phyloP scores from a whole-genome alignment of 1,139 yeast species.

The Entelexis sorbosivorans region DNA sequence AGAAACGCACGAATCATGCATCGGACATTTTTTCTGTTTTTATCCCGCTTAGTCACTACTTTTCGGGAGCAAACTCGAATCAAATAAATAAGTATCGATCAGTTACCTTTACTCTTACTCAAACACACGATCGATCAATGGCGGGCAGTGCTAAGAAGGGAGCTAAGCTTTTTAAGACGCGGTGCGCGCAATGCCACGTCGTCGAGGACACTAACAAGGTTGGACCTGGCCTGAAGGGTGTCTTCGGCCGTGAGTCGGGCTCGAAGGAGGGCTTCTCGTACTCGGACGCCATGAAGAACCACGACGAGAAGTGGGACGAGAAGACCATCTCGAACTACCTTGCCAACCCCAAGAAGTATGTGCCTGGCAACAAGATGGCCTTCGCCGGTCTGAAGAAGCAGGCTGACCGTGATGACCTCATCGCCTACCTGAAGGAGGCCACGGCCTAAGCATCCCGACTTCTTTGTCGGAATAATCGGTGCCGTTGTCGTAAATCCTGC shows the following conservation, averaged over 20 bases:
- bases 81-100: conserved; percentile 7
- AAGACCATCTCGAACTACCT: conserved; percentile 89
- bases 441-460: conserved; percentile 32
- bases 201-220: conserved; percentile 92
- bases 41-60: background rate
- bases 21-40: conserved; percentile 5
- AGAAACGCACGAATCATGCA: conserved; percentile 9
- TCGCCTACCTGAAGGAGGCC: conserved; percentile 78
- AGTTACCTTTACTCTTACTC: background rate
- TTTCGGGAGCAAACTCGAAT: conserved; percentile 5
- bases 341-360: conserved; percentile 99
- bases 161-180: conserved; percentile 94
- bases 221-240: conserved; percentile 96
- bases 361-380: conserved; percentile 99
- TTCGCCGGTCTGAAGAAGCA: conserved; percentile 99
- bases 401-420: conserved; percentile 95
- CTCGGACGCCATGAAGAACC: conserved; percentile 97
- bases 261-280: conserved; percentile 84
- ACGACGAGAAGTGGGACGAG: conserved; percentile 79
- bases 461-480: background rate
- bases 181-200: conserved; percentile 99
- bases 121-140: conserved; percentile 7
- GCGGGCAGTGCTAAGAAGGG: conserved; percentile 89
- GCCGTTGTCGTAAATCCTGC: background rate
- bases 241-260: conserved; percentile 87